phyloP scores from a whole-genome alignment of 176 grass and related monocot genomes.

The Triticum dicoccoides region DNA sequence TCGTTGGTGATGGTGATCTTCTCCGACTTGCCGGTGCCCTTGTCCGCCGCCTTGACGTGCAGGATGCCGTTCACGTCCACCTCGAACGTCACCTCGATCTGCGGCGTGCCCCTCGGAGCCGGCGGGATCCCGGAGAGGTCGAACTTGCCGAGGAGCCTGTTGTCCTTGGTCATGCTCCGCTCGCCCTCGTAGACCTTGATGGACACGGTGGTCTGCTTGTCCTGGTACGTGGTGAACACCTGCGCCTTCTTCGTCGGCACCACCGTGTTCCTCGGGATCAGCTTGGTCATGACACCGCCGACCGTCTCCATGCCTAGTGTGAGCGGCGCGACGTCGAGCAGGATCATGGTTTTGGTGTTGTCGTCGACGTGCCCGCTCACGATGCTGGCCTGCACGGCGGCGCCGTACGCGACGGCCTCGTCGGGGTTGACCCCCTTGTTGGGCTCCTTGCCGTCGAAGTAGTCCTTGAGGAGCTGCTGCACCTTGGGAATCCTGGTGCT shows the following conservation, averaged over 20 bases:
- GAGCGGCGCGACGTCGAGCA: neutral
- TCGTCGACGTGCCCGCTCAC: slow-evolving; percentile 6
- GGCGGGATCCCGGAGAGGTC: neutral
- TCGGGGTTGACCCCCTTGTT: slow-evolving; percentile 10
- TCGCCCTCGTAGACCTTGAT: slow-evolving; percentile 6
- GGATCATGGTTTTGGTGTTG: neutral
- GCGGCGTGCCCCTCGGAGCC: neutral
- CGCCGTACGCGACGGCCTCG: slow-evolving; percentile 6
- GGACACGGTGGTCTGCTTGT: slow-evolving; percentile 3
- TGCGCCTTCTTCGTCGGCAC: neutral
- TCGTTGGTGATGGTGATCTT: slow-evolving; percentile 11
- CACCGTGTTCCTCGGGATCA: slow-evolving; percentile 8
- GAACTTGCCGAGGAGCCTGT: neutral
- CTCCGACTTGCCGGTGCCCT: slow-evolving; percentile 10
- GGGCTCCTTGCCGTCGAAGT: neutral
- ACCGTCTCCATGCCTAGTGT: neutral
- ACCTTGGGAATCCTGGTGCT: slow-evolving; percentile 10
- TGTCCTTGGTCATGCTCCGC: slow-evolving; percentile 1
- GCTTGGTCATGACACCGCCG: neutral
- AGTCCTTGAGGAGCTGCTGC: slow-evolving; percentile 2
- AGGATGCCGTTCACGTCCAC: slow-evolving; percentile 10
- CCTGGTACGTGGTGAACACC: neutral
- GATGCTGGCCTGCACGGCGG: slow-evolving; percentile 4
- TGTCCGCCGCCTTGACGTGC: neutral
- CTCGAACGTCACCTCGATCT: slow-evolving; percentile 3